phyloP scores from a whole-genome alignment of 352 stramenopile species.

The Globisporangium sylvaticum region DNA sequence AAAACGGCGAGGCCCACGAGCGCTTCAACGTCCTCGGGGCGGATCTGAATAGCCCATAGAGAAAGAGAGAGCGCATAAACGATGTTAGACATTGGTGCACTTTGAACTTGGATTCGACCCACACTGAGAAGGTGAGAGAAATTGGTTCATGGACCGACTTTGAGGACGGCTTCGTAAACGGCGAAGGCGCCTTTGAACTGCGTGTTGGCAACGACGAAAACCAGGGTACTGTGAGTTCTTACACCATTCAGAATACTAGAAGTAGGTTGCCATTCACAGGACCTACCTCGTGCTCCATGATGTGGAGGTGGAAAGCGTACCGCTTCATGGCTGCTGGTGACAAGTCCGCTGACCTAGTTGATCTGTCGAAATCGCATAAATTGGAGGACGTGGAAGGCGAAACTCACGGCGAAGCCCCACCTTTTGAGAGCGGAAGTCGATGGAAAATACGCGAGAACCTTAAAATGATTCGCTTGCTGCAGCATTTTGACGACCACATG shows the following conservation, averaged over 20 bases:
- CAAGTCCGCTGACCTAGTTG: slow-evolving; percentile 1
- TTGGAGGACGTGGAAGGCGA: slow-evolving; percentile 35
- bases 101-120: neutral
- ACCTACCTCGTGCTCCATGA: slow-evolving; percentile 28
- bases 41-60: slow-evolving; percentile 18
- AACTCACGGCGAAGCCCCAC: slow-evolving; percentile 34
- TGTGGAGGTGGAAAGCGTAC: slow-evolving; percentile 41
- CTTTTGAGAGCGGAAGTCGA: slow-evolving; percentile 22
- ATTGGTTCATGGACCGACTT: slow-evolving; percentile 22
- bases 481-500: slow-evolving; percentile 26
- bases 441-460: slow-evolving; percentile 38
- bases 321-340: slow-evolving; percentile 25
- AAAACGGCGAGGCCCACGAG: slow-evolving; percentile 47
- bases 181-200: slow-evolving; percentile 50
- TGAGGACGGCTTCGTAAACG: slow-evolving; percentile 50
- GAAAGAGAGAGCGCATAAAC: neutral
- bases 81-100: neutral
- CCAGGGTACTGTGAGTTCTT: neutral
- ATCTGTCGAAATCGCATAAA: slow-evolving; percentile 29
- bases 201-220: neutral
- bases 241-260: neutral
- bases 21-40: slow-evolving; percentile 30
- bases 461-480: slow-evolving; percentile 26
- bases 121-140: neutral
- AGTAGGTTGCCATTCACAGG: neutral